phyloP scores from a whole-genome alignment of 176 grass and related monocot genomes.

The Ananas comosus region DNA sequence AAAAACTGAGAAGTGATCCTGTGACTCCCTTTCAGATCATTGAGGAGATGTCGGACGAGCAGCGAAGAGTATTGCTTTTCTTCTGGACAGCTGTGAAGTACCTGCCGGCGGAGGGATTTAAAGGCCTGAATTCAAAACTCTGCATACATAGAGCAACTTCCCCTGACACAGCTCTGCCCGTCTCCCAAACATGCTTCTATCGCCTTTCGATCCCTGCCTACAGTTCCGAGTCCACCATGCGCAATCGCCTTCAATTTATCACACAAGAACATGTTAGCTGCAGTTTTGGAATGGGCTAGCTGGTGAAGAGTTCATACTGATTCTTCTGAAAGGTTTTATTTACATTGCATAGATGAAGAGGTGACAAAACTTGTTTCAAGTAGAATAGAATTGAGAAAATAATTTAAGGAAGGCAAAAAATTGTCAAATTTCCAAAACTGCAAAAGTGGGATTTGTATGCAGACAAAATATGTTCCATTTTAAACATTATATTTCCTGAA shows the following conservation, averaged over 20 bases:
- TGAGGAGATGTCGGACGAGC: conserved; percentile 19
- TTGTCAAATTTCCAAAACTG: no score
- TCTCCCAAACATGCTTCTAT: conserved; percentile 17
- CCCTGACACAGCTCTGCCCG: conserved; percentile 3
- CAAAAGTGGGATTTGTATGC: no score
- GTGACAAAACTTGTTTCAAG: no score
- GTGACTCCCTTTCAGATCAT: conserved; percentile 9
- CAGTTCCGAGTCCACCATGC: conserved; percentile 2
- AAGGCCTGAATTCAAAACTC: conserved; percentile 4
- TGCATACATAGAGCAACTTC: background rate
- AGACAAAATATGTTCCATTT: no score
- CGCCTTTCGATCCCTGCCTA: conserved; percentile 12
- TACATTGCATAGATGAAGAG: no score
- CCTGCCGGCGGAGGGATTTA: conserved; percentile 15
- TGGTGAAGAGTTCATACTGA: background rate
- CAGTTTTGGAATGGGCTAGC: conserved; percentile 12
- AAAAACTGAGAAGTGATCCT: background rate
- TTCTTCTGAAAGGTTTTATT: no score
- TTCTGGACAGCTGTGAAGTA: conserved; percentile 27
- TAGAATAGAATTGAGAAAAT: no score
- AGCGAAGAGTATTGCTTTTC: conserved; percentile 9
- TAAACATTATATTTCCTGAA: no score
- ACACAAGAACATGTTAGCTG: conserved; percentile 21
- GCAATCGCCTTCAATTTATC: conserved; percentile 1
- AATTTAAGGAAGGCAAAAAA: no score